Evolutionary conservation across 768 basidiomycete species (phyloP), one percentile per base, ranked within the genome.

Genomic region (Botryobasidium botryosum): DNA sequence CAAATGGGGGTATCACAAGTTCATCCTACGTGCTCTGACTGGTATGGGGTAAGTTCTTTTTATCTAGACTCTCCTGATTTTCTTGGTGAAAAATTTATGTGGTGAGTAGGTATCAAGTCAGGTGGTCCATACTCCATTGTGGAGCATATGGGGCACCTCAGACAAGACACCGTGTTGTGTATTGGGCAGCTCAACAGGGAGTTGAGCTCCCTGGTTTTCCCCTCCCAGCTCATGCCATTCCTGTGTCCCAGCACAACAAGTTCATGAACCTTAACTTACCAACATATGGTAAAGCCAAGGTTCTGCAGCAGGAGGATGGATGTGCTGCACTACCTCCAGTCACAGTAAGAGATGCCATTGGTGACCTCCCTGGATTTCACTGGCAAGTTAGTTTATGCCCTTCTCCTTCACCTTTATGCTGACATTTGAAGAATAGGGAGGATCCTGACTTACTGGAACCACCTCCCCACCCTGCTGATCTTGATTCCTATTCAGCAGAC

Each of bases 1-100:
- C 31, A 63, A 69, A n/a, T 72, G 72, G 68, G 84, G 85, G 5
- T 79, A 79, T 0, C 54, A 86, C 1, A 85, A 82, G 56, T 65
- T 86, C 15, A 53, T 84, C 17, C 55, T 74, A 0, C 62, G 74
- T 3, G 70, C 73, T 0, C 54, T 87, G 49, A 53, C 76, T 3
- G 71, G 75, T 25, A 72, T 88, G 71, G 68, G 68, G 83, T 84
- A 56, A 43, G 63, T 50, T 12, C 15, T 24, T 6, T 25, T 39
- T 20, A 10, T 12, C 5, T 48, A 23, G 6, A 17, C 6, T 42
- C 26, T 45, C 25, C 27, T 47, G 23, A 3, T 40, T 13, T 39
- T 6, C 21, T 35, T 37, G 35, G 40, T 43, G 23, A 41, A 20
- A 31, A 13, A 8, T 13, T 21, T 12, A 39, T 13, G 23, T 24